These are phyloP conservation scores for Auricularia sp. DNA, from an alignment of 768 basidiomycete genomes.

Conservation along the genomic window DNA sequence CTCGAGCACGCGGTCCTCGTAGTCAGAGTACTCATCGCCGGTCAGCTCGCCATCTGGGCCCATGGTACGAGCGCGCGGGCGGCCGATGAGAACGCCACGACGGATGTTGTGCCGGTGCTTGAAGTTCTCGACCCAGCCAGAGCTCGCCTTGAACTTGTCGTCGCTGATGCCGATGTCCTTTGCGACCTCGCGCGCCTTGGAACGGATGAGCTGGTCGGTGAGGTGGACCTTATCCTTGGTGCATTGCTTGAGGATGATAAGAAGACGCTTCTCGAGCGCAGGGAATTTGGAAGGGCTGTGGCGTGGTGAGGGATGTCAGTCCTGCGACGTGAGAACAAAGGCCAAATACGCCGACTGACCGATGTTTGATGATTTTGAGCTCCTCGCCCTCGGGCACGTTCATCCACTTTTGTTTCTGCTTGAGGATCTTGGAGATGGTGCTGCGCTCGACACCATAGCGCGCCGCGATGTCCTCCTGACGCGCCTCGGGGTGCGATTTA, in stretches of 20 bases:
- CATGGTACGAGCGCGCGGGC: not conserved
- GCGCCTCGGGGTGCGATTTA: constrained; percentile 49
- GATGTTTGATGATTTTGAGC: constrained; percentile 55
- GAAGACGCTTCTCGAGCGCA: constrained; percentile 57
- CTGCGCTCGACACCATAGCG: constrained; percentile 76
- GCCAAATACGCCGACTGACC: constrained; percentile 31
- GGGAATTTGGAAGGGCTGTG: constrained; percentile 72
- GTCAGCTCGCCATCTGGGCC: not conserved
- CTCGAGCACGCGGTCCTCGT: not conserved
- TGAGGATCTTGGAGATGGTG: constrained; percentile 89
- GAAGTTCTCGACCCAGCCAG: constrained; percentile 89
- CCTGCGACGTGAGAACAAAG: not conserved
- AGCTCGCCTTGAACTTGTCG: constrained; percentile 83
- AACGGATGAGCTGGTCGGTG: constrained; percentile 56
- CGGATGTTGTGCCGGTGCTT: constrained; percentile 73
- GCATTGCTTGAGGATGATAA: constrained; percentile 50
- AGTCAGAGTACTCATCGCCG: not conserved
- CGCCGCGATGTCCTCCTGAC: constrained; percentile 78
- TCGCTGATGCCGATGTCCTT: constrained; percentile 43
- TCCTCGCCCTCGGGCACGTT: constrained; percentile 50
- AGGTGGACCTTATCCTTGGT: constrained; percentile 35
- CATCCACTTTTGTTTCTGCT: constrained; percentile 76
- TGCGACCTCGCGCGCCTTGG: constrained; percentile 61
- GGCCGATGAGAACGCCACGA: constrained; percentile 31
- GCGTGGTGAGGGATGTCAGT: not conserved